Evolutionary conservation across 2,329 filamentous ascomycete species (phyloP), one percentile per base, ranked within the genome.

Genomic region (Hypoxylon sp.): DNA sequence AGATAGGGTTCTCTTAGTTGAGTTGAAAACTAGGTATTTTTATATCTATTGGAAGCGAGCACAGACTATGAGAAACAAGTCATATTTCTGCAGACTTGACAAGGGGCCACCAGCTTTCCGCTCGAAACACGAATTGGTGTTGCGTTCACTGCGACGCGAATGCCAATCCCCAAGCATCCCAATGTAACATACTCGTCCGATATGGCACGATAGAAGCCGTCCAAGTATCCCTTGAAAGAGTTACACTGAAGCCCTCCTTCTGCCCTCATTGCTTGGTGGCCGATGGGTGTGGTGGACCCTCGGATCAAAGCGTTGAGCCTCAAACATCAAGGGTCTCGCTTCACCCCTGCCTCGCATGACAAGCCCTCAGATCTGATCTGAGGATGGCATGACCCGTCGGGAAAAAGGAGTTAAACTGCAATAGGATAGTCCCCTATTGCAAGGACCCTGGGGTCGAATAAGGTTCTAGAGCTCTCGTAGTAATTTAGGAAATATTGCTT

Each of bases 221-320:
- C 65, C 63, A 70, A 60, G 63, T 49, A 50, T 53, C 43, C 56
- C 55, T 53, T 60, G 28, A 19, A n/a, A 38, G 34, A 62, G 64
- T 60, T 60, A 28, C 60, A 63, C 36, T 30, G 62, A 46, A 45
- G 25, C 30, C 43, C 41, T 58, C 28, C 45, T 25, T 55, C 43
- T 55, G 30, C 51, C 49, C 59, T 56, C 5, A 59, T 68, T 66
- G 64, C 51, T 28, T 59, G 19, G 17, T 21, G 28, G 34, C 63
- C 48, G 30, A 61, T 48, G 57, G 56, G 43, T 58, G 60, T 65
- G 56, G 69, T 66, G 66, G 60, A 48, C 59, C 56, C 55, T 60
- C 51, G 46, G 66, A 74, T 74, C 73, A 74, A 74, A 75, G 74
- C 74, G 73, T 68, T 64, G 72, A 75, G 73, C 72, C 73, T 72